phyloP scores from a whole-genome alignment of 1,284 basidiomycete genomes.

The Porogramme epimiltina region DNA sequence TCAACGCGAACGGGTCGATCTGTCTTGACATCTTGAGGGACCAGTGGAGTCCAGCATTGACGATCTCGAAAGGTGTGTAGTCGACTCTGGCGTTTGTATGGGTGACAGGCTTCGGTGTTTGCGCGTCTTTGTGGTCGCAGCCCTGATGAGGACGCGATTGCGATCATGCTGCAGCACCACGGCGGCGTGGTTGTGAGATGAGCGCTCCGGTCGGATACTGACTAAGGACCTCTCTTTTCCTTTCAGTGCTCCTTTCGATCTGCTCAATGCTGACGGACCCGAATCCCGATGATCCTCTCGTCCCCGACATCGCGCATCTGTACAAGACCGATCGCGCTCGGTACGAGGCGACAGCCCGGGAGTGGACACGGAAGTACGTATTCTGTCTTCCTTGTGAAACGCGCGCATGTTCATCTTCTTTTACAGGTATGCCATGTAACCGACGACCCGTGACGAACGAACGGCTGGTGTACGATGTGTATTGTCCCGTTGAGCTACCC shows the following conservation, averaged over 20 bases:
- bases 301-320: slow-evolving; percentile 82
- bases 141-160: slow-evolving; percentile 2
- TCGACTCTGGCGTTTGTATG: not conserved
- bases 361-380: slow-evolving; percentile 95
- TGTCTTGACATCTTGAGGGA: slow-evolving; percentile 97
- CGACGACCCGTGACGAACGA: slow-evolving; percentile 23
- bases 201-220: not conserved
- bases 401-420: not conserved
- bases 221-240: not conserved
- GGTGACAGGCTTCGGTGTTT: too few relatives aligned
- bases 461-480: slow-evolving; percentile 30
- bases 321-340: slow-evolving; percentile 95
- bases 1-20: slow-evolving; percentile 98
- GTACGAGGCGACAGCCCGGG: slow-evolving; percentile 93
- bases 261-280: slow-evolving; percentile 98
- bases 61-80: slow-evolving; percentile 92
- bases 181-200: not conserved
- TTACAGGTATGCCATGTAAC: slow-evolving; percentile 61
- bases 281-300: slow-evolving; percentile 93
- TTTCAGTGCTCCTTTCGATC: slow-evolving; percentile 86
- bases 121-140: not conserved
- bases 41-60: slow-evolving; percentile 98
- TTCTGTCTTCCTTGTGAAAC: not conserved
- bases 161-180: not conserved
- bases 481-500: slow-evolving; percentile 18